Percentiles rank a stretch among this genome's conserved stretches.
These are phyloP conservation scores for Polyporus arcularius DNA, from an alignment of 768 basidiomycete genomes.

Conservation along the genomic window DNA sequence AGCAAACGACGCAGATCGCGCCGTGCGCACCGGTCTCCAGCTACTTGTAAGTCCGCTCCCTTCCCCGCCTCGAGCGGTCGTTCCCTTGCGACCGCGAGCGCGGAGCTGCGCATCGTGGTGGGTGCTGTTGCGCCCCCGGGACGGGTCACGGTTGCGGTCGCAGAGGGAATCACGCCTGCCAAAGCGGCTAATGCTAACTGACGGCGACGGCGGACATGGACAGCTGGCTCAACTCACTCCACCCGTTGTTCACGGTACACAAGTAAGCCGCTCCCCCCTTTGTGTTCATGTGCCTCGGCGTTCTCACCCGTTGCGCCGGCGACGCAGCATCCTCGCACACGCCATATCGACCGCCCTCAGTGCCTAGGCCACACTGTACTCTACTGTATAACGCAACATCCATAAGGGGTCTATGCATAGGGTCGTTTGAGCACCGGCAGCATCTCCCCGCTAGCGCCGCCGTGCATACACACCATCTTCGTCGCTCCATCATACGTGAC, in stretches of 20 bases:
- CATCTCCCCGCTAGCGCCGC: too few relatives aligned
- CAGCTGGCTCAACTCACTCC: conserved; percentile 64
- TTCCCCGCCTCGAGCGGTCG: too few relatives aligned
- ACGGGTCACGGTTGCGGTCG: not conserved
- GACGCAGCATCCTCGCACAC: conserved; percentile 50
- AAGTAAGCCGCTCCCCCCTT: conserved; percentile 40
- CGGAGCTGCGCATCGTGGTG: too few relatives aligned
- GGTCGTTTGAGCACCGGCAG: not conserved
- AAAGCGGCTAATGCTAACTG: not conserved
- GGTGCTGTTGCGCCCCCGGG: not conserved
- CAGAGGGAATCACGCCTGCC: not conserved
- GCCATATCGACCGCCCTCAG: conserved; percentile 49
- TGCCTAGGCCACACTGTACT: conserved; percentile 21
- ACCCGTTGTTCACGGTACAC: conserved; percentile 65
- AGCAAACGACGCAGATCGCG: conserved; percentile 51
- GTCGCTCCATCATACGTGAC: too few relatives aligned
- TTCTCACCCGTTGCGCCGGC: conserved; percentile 8
- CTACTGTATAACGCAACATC: not conserved
- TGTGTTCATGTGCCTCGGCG: conserved; percentile 8
- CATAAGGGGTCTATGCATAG: not conserved
- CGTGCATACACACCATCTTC: too few relatives aligned
- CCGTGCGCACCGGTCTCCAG: conserved; percentile 64
- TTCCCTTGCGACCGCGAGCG: too few relatives aligned
- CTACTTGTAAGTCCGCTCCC: conserved; percentile 53
- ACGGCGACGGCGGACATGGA: not conserved